These are phyloP conservation scores for Coprinellus micaceus DNA, from an alignment of 768 basidiomycete species.

Conservation along the genomic window DNA sequence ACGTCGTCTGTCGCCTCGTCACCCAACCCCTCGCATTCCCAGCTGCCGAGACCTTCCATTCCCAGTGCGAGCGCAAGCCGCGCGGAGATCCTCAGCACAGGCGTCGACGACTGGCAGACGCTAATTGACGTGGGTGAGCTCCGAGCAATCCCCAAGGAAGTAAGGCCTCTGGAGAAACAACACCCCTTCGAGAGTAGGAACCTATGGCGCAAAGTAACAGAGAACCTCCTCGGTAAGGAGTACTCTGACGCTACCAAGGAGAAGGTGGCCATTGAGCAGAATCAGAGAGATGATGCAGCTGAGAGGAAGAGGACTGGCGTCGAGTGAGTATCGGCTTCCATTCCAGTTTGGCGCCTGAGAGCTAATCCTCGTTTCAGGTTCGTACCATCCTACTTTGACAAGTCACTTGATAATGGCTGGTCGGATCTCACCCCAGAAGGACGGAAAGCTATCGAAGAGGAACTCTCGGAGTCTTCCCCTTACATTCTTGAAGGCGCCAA, in stretches of 20 bases:
- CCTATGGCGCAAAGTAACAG: constrained; percentile 86
- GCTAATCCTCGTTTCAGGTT: constrained; percentile 57
- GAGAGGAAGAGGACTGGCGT: constrained; percentile 79
- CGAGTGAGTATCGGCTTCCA: constrained; percentile 51
- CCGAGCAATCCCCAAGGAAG: constrained; percentile 72
- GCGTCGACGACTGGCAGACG: constrained; percentile 54
- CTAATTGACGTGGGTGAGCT: constrained; percentile 77
- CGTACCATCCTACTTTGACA: constrained; percentile 71
- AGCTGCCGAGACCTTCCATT: constrained; percentile 34
- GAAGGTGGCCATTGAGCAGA: constrained; percentile 92
- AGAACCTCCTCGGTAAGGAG: constrained; percentile 72
- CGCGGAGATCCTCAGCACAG: constrained; percentile 33
- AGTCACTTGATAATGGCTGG: constrained; percentile 61
- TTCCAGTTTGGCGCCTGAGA: background rate
- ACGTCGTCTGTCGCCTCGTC: constrained; percentile 44
- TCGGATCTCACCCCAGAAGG: constrained; percentile 70
- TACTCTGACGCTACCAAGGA: constrained; percentile 87
- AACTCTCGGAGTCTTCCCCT: constrained; percentile 43
- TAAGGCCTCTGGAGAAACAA: constrained; percentile 80
- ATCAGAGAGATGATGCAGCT: constrained; percentile 83
- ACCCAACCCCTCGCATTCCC: constrained; percentile 43
- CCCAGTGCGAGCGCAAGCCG: constrained; percentile 41
- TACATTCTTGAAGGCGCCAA: constrained; percentile 27
- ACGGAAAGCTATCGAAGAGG: constrained; percentile 67
- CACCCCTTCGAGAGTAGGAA: constrained; percentile 76